Evolutionary conservation across 345 rosid species (phyloP).

Genomic region (Bruguiera parviflora): DNA sequence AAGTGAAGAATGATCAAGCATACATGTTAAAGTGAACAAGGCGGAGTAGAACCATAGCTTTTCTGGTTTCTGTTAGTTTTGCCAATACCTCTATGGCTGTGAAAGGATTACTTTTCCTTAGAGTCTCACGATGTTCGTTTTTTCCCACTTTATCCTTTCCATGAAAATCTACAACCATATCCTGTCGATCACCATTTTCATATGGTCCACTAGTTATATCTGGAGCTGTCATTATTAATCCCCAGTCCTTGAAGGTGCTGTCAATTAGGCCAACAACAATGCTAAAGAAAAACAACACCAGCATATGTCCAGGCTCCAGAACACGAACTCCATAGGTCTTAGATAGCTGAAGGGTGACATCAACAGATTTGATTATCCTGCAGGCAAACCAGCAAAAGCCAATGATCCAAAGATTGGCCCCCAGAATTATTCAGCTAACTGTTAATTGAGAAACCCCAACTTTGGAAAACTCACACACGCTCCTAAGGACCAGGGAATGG

Average conservation of each 20-base stretch:
- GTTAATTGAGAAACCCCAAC: too few relatives aligned
- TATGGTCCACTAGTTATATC: conserved; percentile 15
- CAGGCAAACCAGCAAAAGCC: conserved; percentile 4
- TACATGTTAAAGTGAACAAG: conserved; percentile 55
- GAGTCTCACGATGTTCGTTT: conserved; percentile 31
- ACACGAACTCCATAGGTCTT: conserved; percentile 31
- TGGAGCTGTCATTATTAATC: conserved; percentile 28
- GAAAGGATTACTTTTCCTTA: conserved; percentile 38
- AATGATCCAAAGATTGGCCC: too few relatives aligned
- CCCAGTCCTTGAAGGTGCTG: conserved; percentile 44
- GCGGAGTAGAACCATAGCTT: conserved; percentile 46
- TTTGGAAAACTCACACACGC: too few relatives aligned
- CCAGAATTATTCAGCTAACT: too few relatives aligned
- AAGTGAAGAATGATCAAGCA: conserved; percentile 10
- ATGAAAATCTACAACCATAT: conserved; percentile 34
- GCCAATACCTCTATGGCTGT: conserved; percentile 45
- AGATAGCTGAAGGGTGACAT: conserved; percentile 45
- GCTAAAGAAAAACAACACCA: conserved; percentile 45
- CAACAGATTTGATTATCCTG: conserved; percentile 54
- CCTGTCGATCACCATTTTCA: conserved; percentile 27
- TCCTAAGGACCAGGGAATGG: too few relatives aligned
- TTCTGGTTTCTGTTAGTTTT: conserved; percentile 42
- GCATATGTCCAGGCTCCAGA: conserved; percentile 42
- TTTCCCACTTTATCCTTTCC: conserved; percentile 19
- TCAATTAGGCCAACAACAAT: conserved; percentile 39